phyloP scores from a whole-genome alignment of 108 stramenopile species.

The Craspedostauros australis region DNA sequence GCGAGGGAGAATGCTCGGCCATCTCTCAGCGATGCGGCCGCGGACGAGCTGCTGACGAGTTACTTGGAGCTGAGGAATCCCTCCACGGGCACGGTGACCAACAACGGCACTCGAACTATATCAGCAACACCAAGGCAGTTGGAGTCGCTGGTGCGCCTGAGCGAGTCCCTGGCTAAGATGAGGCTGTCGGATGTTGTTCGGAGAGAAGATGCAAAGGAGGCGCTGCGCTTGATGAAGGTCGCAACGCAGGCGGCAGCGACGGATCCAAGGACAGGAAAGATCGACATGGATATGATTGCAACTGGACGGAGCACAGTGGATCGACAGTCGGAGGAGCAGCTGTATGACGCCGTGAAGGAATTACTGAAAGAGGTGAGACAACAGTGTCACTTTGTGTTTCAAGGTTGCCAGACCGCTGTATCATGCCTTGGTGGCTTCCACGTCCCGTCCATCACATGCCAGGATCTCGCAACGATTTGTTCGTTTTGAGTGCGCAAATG shows the following conservation, averaged over 20 bases:
- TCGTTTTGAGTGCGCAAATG: no score
- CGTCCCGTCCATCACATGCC: no score
- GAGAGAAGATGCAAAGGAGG: slow-evolving; percentile 85
- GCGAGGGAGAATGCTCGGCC: slow-evolving; percentile 84
- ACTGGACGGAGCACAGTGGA: slow-evolving; percentile 85
- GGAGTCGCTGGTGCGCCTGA: slow-evolving; percentile 94
- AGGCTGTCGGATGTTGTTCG: slow-evolving; percentile 65
- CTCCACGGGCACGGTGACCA: slow-evolving; percentile 48
- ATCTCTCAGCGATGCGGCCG: slow-evolving; percentile 79
- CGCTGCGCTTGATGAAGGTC: slow-evolving; percentile 92
- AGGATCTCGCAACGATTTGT: no score
- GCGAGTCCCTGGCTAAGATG: slow-evolving; percentile 93
- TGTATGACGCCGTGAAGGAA: slow-evolving; percentile 56
- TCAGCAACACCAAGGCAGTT: slow-evolving; percentile 98
- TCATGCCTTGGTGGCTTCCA: background rate
- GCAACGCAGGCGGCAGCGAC: slow-evolving; percentile 94
- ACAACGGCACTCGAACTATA: slow-evolving; percentile 84
- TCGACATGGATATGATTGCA: slow-evolving; percentile 98
- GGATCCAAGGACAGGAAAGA: slow-evolving; percentile 95
- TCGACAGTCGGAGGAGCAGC: slow-evolving; percentile 59
- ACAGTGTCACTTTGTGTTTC: background rate
- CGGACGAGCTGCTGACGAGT: slow-evolving; percentile 76
- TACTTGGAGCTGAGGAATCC: slow-evolving; percentile 89
- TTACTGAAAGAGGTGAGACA: slow-evolving; percentile 39
- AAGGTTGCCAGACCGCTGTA: background rate